Conservation (phyloP, 352 stramenopile species). For the Phytophthora megakarya region DNA sequence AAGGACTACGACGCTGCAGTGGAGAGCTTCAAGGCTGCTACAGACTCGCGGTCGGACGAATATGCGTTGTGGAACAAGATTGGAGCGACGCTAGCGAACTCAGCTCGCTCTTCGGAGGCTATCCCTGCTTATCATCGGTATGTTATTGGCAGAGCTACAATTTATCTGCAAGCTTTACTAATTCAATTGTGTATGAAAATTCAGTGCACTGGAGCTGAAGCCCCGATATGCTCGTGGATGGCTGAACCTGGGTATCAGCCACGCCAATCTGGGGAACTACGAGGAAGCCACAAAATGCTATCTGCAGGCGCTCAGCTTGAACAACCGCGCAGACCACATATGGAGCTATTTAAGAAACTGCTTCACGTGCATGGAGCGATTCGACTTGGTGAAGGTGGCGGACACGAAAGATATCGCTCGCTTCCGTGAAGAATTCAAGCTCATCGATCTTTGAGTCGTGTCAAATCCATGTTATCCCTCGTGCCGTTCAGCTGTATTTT, state of each 20-base stretch:
- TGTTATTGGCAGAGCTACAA: slow-evolving; percentile 11
- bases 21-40: slow-evolving; percentile 86
- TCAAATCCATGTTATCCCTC: neutral
- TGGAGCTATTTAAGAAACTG: slow-evolving; percentile 99
- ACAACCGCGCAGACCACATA: slow-evolving; percentile 95
- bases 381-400: slow-evolving; percentile 94
- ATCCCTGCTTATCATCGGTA: slow-evolving; percentile 92
- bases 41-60: slow-evolving; percentile 85
- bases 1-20: slow-evolving; percentile 95
- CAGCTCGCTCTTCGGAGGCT: slow-evolving; percentile 91
- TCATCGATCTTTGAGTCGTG: slow-evolving; percentile 70
- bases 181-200: slow-evolving; percentile 6
- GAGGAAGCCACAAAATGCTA: slow-evolving; percentile 96
- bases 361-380: slow-evolving; percentile 97
- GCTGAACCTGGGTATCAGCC: slow-evolving; percentile 98
- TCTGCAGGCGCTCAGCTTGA: slow-evolving; percentile 95
- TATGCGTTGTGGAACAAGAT: slow-evolving; percentile 99
- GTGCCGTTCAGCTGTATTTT: slow-evolving; percentile 27
- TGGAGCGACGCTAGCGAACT: slow-evolving; percentile 97
- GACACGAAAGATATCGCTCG: slow-evolving; percentile 81
- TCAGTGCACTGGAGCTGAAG: slow-evolving; percentile 93
- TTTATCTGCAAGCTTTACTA: neutral
- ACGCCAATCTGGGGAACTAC: slow-evolving; percentile 96
- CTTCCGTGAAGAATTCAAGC: slow-evolving; percentile 87
- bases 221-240: slow-evolving; percentile 96